Evolutionary conservation across 176 grass and related monocot genomes (phyloP), one percentile per base, ranked within the genome.

Genomic region (Thinopyrum elongatum): DNA sequence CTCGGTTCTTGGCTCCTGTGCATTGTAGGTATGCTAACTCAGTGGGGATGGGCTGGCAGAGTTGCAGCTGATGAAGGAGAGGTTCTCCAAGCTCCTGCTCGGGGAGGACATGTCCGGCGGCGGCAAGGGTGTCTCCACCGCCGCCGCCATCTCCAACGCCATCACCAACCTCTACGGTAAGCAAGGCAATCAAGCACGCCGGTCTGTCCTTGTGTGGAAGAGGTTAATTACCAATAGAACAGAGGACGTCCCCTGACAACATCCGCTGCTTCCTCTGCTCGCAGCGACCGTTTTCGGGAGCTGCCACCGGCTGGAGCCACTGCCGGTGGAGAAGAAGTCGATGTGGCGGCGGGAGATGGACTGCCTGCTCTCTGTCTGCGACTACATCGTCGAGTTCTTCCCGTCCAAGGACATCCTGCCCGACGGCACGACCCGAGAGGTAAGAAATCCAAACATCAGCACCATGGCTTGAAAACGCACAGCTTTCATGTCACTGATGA

Each of bases 61-160:
- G 85, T 35, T 95, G 74, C 88, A 93, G 78, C 67, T 92, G 68
- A 86, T 93, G 2, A 98, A 87, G 87, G 95, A 98, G 83, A 93
- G 85, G 83, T 93, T 98, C 88, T 93, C 93, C 0, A 98, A 95
- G 93, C 96, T 98, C 76, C 74, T 98, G 21, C 80, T 95, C 5
- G 93, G 96, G 6, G 96, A 98, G 81, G 96, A 98, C 88, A 98
- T 98, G 96, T 98, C 93, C 31, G 96, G 96, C 28, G 83, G 88
- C 30, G 91, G 96, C 31, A 95, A 95, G 79, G 96, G 96, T 3
- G 96, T 98, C 63, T 95, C 87, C 27, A 89, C 88, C 60, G 88
- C 96, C 22, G 86, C 95, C 8, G 91, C 93, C 76, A 92, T 98
- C 70, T 94, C 96, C 69, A 98, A 98, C 66, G 93, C 96, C 69